Evolutionary conservation across 2,329 filamentous ascomycete species (phyloP).

Genomic region (Sarocladium brachiariae): DNA sequence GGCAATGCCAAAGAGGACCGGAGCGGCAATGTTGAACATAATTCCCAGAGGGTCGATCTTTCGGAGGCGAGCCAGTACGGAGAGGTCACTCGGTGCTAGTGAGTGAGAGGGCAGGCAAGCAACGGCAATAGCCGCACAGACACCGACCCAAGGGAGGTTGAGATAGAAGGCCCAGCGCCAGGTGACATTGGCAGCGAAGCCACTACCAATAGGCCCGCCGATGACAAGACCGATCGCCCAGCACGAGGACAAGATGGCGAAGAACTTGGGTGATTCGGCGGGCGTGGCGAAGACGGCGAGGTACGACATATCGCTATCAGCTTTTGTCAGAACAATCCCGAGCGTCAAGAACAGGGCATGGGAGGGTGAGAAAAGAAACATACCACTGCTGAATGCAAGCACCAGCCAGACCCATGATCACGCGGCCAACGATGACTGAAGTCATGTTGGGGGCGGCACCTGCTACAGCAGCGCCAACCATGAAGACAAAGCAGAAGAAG

Average conservation of each 20-base stretch:
- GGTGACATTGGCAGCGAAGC: constrained; percentile 28
- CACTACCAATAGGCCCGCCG: constrained; percentile 21
- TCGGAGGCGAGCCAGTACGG: constrained; percentile 15
- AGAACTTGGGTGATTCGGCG: constrained; percentile 16
- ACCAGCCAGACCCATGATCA: constrained; percentile 24
- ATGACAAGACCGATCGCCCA: constrained; percentile 19
- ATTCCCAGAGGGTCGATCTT: constrained; percentile 25
- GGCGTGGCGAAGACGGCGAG: constrained; percentile 21
- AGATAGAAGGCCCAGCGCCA: constrained; percentile 47
- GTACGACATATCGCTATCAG: constrained; percentile 14
- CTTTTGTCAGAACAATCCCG: neutral
- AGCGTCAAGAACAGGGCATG: neutral
- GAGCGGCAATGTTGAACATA: constrained; percentile 21
- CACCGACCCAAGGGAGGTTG: constrained; percentile 37
- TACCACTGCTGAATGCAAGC: constrained; percentile 26
- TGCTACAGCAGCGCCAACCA: constrained; percentile 22
- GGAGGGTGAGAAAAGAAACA: constrained; percentile 7
- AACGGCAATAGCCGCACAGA: constrained; percentile 32
- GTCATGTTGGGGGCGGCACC: constrained; percentile 23
- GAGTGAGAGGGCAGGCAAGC: constrained; percentile 34
- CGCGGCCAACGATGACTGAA: constrained; percentile 25
- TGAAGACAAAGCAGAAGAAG: constrained; percentile 22
- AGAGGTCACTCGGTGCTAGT: constrained; percentile 16
- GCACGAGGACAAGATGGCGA: constrained; percentile 21
- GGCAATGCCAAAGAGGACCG: constrained; percentile 36